Evolutionary conservation across 2,329 filamentous ascomycete genomes (phyloP), one percentile per base, ranked within the genome.

Genomic region (Zymoseptoria passerinii): DNA sequence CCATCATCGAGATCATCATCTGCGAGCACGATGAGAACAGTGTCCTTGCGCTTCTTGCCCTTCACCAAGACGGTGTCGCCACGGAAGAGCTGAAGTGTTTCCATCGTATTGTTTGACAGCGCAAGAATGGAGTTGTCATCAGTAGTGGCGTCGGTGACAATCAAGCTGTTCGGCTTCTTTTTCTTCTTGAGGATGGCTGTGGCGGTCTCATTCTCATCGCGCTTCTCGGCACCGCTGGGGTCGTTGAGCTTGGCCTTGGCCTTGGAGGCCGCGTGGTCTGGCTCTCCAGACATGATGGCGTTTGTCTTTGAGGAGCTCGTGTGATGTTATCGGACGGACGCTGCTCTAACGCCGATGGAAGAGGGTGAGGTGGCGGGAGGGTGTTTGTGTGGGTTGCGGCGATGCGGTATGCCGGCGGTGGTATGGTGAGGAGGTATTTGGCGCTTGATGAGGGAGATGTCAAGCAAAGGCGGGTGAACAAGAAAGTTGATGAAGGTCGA

Each of bases 91-190:
- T 96, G 91, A 66, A 99, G 87, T 61, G 88, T 86, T 78, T 99
- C 94, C 94, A 99, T 99, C 68, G 94, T 97, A 77, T 94, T 92
- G 82, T 96, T 96, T 60, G 94, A 96, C 61, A 99, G 85, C 67
- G 91, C 90, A 73, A 99, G 96, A 77, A 97, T 95, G 65, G 94
- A 97, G 86, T 99, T 99, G 80, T 99, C 94, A 87, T 99, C 94
- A 79, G 96, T 99, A 71, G 89, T 84, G 76, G 94, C 92, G 84
- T 99, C 95, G 72, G 94, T 97, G 66, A 99, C 94, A 80, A 99
- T 95, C 75, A 99, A 79, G 73, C 92, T 95, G 79, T 99, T 99
- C 70, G 92, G 92, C 90, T 99, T 99, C 92, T 99, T 99, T 88
- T 99, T 99, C 84, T 97, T 97, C 82, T 96, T 97, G 72, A 99